Evolutionary conservation across 306 rosid genomes (phyloP).

Genomic region (Mimosa pudica): DNA sequence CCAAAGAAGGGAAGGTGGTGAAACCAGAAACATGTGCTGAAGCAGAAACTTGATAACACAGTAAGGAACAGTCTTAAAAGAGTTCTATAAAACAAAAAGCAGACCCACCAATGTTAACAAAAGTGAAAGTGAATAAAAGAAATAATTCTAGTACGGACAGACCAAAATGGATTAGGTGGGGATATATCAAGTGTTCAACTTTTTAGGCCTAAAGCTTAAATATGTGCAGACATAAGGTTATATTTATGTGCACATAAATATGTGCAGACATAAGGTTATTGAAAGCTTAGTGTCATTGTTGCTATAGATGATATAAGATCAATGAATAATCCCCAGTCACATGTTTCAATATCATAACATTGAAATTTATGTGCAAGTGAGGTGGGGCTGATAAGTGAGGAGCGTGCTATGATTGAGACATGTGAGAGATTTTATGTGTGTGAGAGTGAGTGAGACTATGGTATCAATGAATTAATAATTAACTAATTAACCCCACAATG

Average conservation of each 20-base stretch:
- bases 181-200: constrained; percentile 33
- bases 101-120: constrained; percentile 53
- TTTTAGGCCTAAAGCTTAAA: constrained; percentile 36
- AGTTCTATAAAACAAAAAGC: constrained; percentile 42
- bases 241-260: background rate
- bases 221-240: constrained; percentile 37
- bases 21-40: constrained; percentile 41
- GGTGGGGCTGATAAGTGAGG: constrained; percentile 33
- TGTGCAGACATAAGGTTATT: constrained; percentile 42
- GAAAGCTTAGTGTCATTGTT: constrained; percentile 38
- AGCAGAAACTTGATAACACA: constrained; percentile 44
- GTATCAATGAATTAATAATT: background rate
- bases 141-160: constrained; percentile 21
- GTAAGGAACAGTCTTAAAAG: constrained; percentile 37
- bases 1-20: constrained; percentile 35
- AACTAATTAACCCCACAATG: constrained; percentile 9
- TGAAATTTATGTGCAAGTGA: constrained; percentile 32
- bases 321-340: constrained; percentile 39
- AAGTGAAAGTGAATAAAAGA: constrained; percentile 1
- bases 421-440: background rate
- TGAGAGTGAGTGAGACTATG: constrained; percentile 3
- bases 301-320: constrained; percentile 40
- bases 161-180: constrained; percentile 36
- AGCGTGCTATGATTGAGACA: background rate
- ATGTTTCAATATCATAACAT: constrained; percentile 37